Evolutionary conservation across 768 basidiomycete genomes (phyloP).

Genomic region (Xerocomellus amylosporus): DNA sequence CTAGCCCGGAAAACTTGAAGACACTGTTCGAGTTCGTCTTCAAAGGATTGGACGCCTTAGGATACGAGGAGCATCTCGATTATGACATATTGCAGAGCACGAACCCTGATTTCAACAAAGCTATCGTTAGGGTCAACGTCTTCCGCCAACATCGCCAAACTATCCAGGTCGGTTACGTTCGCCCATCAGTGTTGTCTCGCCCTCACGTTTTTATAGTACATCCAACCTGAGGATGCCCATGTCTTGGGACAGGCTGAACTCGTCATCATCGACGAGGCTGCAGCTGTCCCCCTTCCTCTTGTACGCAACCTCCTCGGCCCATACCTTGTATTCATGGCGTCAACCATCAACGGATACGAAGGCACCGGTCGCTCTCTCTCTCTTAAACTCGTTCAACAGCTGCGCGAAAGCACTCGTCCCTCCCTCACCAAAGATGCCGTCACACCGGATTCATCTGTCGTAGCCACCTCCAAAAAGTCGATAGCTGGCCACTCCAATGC

Average conservation of each 20-base stretch:
- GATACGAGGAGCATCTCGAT: slow-evolving; percentile 96
- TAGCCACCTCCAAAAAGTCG: slow-evolving; percentile 50
- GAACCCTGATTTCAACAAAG: slow-evolving; percentile 92
- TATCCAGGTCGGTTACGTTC: slow-evolving; percentile 68
- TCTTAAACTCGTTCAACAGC: slow-evolving; percentile 94
- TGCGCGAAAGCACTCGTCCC: slow-evolving; percentile 86
- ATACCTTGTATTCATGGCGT: slow-evolving; percentile 97
- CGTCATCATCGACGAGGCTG: slow-evolving; percentile 97
- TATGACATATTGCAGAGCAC: slow-evolving; percentile 95
- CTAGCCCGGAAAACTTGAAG: slow-evolving; percentile 95
- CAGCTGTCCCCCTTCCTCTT: slow-evolving; percentile 94
- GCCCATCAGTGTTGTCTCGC: neutral
- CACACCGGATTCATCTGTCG: slow-evolving; percentile 38
- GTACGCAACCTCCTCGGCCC: slow-evolving; percentile 93
- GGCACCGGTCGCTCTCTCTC: slow-evolving; percentile 98
- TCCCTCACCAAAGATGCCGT: slow-evolving; percentile 63
- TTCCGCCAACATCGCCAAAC: slow-evolving; percentile 94
- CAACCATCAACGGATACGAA: slow-evolving; percentile 99
- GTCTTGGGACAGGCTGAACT: slow-evolving; percentile 97
- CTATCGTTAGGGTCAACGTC: slow-evolving; percentile 92
- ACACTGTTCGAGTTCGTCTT: slow-evolving; percentile 98
- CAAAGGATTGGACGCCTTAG: slow-evolving; percentile 91
- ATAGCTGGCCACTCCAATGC: slow-evolving; percentile 48
- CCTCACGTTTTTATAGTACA: slow-evolving; percentile 62
- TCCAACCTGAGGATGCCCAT: slow-evolving; percentile 96